Evolutionary conservation across 2,329 filamentous ascomycete genomes (phyloP).

Genomic region (Colletotrichum tropicicola): DNA sequence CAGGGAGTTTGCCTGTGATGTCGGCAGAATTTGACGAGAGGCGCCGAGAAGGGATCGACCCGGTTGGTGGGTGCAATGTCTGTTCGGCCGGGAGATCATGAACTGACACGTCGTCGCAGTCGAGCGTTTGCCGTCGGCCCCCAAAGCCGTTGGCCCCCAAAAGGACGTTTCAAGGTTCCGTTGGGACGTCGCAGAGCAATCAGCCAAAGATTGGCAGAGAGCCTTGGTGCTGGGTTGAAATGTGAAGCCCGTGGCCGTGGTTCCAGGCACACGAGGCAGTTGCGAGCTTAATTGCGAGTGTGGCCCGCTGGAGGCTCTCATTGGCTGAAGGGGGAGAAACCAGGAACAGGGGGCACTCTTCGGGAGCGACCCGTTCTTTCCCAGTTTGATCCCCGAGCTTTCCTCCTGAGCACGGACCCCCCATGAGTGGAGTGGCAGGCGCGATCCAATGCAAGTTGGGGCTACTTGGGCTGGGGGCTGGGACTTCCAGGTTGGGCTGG

Average conservation of each 20-base stretch:
- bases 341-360: conserved; percentile 9
- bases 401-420: neutral
- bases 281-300: conserved; percentile 25
- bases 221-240: neutral
- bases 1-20: conserved; percentile 11
- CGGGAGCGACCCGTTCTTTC: conserved; percentile 29
- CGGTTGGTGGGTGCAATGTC: neutral
- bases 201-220: conserved; percentile 5
- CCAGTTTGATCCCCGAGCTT: conserved; percentile 4
- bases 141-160: neutral
- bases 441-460: neutral
- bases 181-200: neutral
- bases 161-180: neutral
- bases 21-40: conserved; percentile 1
- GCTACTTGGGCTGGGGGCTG: neutral
- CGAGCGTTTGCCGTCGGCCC: neutral
- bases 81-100: neutral
- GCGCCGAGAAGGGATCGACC: conserved; percentile 14
- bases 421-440: neutral
- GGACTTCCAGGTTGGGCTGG: neutral
- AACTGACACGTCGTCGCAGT: neutral
- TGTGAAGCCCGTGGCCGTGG: neutral
- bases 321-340: neutral
- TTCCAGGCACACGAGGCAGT: conserved; percentile 26
- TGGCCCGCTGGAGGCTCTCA: conserved; percentile 9